These are phyloP conservation scores for Isoetes taiwanensis DNA, from an alignment of 75 land plant species.

Conservation along the genomic window DNA sequence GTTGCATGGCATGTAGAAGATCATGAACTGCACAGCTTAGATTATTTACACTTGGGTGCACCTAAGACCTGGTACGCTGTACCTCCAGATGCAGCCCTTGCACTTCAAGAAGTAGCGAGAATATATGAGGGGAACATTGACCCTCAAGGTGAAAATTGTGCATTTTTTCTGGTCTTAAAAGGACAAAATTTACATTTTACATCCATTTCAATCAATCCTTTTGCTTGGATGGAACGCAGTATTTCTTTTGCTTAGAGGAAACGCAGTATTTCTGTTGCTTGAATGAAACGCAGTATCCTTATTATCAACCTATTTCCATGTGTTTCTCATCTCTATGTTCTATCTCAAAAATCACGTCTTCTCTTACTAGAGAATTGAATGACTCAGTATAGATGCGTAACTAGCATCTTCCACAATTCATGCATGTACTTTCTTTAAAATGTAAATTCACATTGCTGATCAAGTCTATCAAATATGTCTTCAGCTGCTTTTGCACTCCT, in stretches of 20 bases:
- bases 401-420: too few relatives aligned
- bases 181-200: background rate
- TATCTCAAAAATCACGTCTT: too few relatives aligned
- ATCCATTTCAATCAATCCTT: background rate
- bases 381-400: too few relatives aligned
- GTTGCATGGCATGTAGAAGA: background rate
- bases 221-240: background rate
- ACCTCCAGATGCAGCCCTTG: background rate
- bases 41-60: conserved; percentile 8
- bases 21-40: background rate
- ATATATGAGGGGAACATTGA: background rate
- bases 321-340: too few relatives aligned
- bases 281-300: too few relatives aligned
- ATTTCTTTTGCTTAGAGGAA: conserved; percentile 1
- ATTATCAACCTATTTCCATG: too few relatives aligned
- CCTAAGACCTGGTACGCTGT: conserved; percentile 1
- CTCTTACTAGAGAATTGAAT: too few relatives aligned
- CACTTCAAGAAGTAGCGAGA: background rate
- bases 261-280: too few relatives aligned
- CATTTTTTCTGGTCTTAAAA: background rate
- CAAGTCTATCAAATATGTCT: too few relatives aligned
- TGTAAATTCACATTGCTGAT: too few relatives aligned
- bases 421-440: too few relatives aligned
- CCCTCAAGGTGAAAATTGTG: background rate
- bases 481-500: background rate